Evolutionary conservation across 169 alveolate genomes (phyloP).

Genomic region (Plasmodium malariae): DNA sequence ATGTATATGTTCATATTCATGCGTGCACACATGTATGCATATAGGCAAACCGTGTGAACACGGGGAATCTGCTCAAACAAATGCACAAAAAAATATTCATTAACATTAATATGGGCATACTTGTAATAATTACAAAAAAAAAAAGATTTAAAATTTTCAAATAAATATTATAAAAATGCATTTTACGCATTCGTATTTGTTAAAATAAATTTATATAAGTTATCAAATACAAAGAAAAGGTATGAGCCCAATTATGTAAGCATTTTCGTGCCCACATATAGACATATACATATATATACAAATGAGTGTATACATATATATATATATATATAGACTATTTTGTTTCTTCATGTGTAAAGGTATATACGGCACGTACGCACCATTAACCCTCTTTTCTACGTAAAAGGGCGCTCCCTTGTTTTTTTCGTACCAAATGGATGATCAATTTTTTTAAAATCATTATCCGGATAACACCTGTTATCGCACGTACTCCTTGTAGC

Average conservation of each 20-base stretch:
- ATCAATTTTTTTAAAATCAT: background rate
- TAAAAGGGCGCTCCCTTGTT: background rate
- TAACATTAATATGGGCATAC: background rate
- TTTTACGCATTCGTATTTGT: slow-evolving; percentile 5
- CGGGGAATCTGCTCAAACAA: background rate
- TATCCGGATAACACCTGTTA: slow-evolving; percentile 1
- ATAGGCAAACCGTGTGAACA: background rate
- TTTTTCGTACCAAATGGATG: slow-evolving; percentile 3
- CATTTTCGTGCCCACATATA: background rate
- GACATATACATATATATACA: too few relatives aligned
- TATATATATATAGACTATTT: background rate
- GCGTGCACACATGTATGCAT: background rate
- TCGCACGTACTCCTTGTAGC: background rate
- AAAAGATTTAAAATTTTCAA: slow-evolving; percentile 24
- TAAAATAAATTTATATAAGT: slow-evolving; percentile 5
- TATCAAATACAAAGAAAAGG: background rate
- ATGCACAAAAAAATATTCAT: background rate
- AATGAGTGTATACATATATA: background rate
- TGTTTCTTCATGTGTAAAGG: background rate
- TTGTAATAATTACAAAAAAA: slow-evolving; percentile 16
- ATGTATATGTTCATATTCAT: background rate
- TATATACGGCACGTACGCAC: too few relatives aligned
- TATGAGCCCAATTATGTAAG: background rate
- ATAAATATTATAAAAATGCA: slow-evolving; percentile 4
- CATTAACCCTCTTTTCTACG: background rate